phyloP scores from a whole-genome alignment of 177 flowering plant genomes.

The Vitis hybrid region DNA sequence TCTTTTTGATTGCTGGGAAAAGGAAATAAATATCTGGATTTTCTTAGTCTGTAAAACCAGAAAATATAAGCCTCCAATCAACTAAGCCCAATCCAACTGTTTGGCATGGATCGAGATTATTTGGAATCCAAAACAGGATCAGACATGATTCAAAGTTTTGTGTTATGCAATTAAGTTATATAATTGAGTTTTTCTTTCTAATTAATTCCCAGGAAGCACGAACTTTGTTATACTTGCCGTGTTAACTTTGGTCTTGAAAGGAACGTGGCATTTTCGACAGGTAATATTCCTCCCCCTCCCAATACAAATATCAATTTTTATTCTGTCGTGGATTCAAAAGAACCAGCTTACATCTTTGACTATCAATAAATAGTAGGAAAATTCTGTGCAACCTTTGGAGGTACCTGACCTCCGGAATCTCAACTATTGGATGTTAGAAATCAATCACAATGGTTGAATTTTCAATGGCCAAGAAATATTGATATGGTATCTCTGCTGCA shows the following conservation, averaged over 20 bases:
- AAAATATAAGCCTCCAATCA: background rate
- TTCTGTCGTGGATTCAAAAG: background rate
- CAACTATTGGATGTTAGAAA: too few species aligned
- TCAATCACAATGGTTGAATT: too few species aligned
- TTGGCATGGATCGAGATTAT: background rate
- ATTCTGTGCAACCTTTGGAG: background rate
- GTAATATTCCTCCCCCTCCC: slow-evolving; percentile 30
- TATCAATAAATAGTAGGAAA: background rate
- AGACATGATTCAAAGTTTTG: too few species aligned
- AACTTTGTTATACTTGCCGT: slow-evolving; percentile 78
- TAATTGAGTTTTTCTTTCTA: slow-evolving; percentile 4
- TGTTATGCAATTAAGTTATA: too few species aligned
- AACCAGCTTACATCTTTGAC: too few species aligned
- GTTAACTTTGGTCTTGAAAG: slow-evolving; percentile 74
- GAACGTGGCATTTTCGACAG: slow-evolving; percentile 86
- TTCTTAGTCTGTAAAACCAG: background rate
- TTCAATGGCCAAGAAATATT: too few species aligned
- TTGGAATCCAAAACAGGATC: too few species aligned
- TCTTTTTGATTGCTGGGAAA: background rate
- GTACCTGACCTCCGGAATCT: background rate
- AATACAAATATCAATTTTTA: background rate
- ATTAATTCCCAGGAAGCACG: slow-evolving; percentile 62
- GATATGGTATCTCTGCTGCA: too few species aligned
- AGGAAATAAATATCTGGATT: background rate
- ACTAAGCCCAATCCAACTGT: background rate